Evolutionary conservation across 2,329 filamentous ascomycete species (phyloP), one percentile per base, ranked within the genome.

Genomic region (Epicoccum sorghinum): DNA sequence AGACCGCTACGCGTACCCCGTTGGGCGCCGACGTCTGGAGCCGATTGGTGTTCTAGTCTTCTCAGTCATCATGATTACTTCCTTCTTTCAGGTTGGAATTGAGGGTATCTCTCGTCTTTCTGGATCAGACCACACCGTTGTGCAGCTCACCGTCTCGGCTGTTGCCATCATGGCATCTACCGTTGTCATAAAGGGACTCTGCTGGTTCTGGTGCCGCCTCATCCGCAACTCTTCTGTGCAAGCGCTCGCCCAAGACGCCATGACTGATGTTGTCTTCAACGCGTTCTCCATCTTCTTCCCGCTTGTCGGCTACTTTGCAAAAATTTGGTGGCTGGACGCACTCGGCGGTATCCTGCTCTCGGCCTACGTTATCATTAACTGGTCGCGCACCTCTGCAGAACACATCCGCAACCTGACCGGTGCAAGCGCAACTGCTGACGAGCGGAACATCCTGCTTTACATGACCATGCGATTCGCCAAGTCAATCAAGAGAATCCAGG

Each of bases 391-490:
- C 0, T 89, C 88, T 0, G 80, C 84, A 37, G 85, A 89, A 59
- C 91, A 96, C 69, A 91, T 95, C 68, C 86, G 89, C 69, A 91
- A 93, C 66, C 78, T 95, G 27, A 90, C 88, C 0, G 91, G 91
- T 14, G 89, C 89, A 64, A 89, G 89, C 0, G 90, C 90, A 4
- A 86, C 87, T 1, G 87, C 90, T 0, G 90, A 93, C 64, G 88
- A 95, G 77, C 84, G 92, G 27, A 96, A 95, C 69, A 85, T 96
- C 41, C 76, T 96, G 22, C 81, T 96, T 1, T 97, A 97, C 76
- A 83, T 96, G 63, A 95, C 92, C 1, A 96, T 96, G 89, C 89
- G 93, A 18, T 96, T 96, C 70, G 92, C 92, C 40, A 91, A 89
- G 62, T 89, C 89, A 10, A 96, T 97, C 69, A 86, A 86, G 68